These are phyloP conservation scores for Candida boleticola DNA, from an alignment of 805 yeast species.

Conservation along the genomic window DNA sequence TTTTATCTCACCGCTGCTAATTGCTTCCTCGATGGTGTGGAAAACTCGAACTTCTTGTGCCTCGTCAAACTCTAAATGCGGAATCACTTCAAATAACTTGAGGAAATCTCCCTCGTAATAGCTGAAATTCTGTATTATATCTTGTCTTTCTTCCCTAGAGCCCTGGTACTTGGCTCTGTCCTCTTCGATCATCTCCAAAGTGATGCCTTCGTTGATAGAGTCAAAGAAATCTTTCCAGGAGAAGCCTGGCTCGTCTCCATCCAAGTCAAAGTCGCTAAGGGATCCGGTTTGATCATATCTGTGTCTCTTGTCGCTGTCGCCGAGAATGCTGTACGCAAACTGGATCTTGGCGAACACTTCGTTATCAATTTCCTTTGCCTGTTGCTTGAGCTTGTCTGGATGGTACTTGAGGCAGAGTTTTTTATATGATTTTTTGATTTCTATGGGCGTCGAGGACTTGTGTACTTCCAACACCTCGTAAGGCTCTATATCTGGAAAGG, in stretches of 20 bases:
- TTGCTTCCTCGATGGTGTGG: constrained; percentile 42
- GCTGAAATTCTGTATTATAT: constrained; percentile 58
- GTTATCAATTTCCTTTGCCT: constrained; percentile 14
- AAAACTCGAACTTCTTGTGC: constrained; percentile 63
- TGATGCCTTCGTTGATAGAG: constrained; percentile 47
- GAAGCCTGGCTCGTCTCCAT: constrained; percentile 33
- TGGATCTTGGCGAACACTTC: constrained; percentile 63
- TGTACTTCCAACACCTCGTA: constrained; percentile 51
- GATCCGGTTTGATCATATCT: constrained; percentile 73
- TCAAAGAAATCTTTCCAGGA: constrained; percentile 61
- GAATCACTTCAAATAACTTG: constrained; percentile 67
- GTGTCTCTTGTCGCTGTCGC: constrained; percentile 54
- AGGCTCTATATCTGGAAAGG: constrained; percentile 60
- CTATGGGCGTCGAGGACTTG: constrained; percentile 43
- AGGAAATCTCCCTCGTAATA: constrained; percentile 68
- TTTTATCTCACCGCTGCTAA: constrained; percentile 35
- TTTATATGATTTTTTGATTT: constrained; percentile 66
- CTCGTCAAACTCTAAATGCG: constrained; percentile 66
- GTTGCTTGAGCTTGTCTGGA: constrained; percentile 62
- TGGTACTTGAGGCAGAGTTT: constrained; percentile 61
- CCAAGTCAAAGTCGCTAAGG: constrained; percentile 39
- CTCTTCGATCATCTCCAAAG: constrained; percentile 64
- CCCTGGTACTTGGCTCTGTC: constrained; percentile 65
- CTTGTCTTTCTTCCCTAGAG: constrained; percentile 57
- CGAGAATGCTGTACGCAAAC: constrained; percentile 68